Base-by-base conservation (phyloP, 1,284 basidiomycete genomes). In the Grifola frondosa region DNA sequence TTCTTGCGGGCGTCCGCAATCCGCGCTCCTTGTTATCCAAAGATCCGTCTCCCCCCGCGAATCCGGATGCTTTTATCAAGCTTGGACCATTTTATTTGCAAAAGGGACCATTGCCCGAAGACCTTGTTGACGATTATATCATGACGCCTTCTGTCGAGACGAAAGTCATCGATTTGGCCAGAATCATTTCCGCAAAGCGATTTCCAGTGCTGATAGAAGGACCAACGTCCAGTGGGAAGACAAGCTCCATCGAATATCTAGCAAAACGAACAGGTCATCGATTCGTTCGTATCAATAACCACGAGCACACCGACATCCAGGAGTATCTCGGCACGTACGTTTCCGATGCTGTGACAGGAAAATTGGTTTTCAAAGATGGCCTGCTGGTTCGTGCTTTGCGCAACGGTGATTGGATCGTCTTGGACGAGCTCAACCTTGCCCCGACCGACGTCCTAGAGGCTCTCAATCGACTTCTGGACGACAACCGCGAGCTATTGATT, bases 291-390 rank as follows among this genome's bases (percentile, higher is more conserved):
- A 98, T 99, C 78, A 99, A 99, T 71, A 99, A 99, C 60, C 97
- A 99, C 69, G 97, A 99, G 59, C 97, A 99, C 62, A 99, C 97
- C 5, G 97, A 99, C 64, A 95, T 96, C 37, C 97, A 99, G 61
- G 97, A 99, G 63, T 99, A 99, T 61, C 77, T 99, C 38, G 97
- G 97, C 6, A 95, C 94, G 1, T 99, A 99, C 60, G 84, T 96
- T 12, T 95, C 96, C 1, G 95, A 99, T 64, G 82, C 94, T 5
- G 66, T 80, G 19, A 92, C 92, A 0, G 97, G 97, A 17, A 96
- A 94, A 64, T 78, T 99, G 13, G 83, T 90, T 11, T 99, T 97
- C 70, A 88, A 89, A 56, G 97, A 99, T 62, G 97, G 97, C 5
- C 71, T 97, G 2, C 78, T 99, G 23, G 93, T 99, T 25, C 90